Evolutionary conservation across 2,329 filamentous ascomycete species (phyloP).

Genomic region (Talaromyces sp.): DNA sequence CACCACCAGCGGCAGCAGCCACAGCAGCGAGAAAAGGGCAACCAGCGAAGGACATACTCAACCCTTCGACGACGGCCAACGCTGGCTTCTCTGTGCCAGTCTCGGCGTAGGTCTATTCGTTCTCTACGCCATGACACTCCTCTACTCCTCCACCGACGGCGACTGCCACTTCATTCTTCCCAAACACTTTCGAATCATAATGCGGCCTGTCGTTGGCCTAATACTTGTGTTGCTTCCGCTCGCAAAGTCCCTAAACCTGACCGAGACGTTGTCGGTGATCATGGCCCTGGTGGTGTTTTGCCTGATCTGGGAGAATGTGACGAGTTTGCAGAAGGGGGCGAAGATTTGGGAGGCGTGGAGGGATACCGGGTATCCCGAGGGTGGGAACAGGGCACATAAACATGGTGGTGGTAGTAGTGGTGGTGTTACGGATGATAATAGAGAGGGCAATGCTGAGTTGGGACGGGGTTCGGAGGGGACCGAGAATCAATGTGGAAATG

Average conservation of each 20-base stretch:
- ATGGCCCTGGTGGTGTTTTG: constrained; percentile 47
- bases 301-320: constrained; percentile 48
- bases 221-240: constrained; percentile 39
- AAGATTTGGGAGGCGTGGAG: constrained; percentile 33
- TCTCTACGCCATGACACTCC: constrained; percentile 37
- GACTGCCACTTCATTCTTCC: constrained; percentile 32
- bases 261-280: constrained; percentile 44
- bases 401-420: background rate
- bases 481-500: background rate
- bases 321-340: constrained; percentile 27
- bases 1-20: background rate
- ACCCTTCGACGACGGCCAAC: constrained; percentile 43
- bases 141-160: constrained; percentile 44
- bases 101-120: constrained; percentile 49
- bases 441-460: background rate
- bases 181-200: constrained; percentile 30
- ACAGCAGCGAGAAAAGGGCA: background rate
- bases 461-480: background rate
- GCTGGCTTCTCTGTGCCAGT: constrained; percentile 51
- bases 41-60: constrained; percentile 18
- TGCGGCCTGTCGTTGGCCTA: constrained; percentile 38
- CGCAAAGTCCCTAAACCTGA: constrained; percentile 31
- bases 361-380: constrained; percentile 31
- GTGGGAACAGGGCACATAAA: constrained; percentile 6
- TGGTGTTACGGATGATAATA: background rate